Percentiles rank a stretch among this genome's conserved stretches.
Conservation (phyloP, 2,329 filamentous ascomycete species). For the Rutstroemia sp. region DNA sequence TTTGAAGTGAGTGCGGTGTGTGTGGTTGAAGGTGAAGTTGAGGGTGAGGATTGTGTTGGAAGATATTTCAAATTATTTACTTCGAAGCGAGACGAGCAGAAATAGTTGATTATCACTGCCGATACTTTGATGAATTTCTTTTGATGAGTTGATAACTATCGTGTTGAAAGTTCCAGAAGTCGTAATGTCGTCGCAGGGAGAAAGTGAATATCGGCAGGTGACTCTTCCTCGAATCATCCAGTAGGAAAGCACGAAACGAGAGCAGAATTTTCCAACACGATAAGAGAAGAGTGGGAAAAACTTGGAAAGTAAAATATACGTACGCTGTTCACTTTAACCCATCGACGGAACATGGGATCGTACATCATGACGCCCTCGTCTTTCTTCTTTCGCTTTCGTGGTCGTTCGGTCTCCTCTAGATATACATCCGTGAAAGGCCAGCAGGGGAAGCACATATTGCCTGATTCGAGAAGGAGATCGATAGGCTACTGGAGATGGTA, state of each 20-base stretch:
- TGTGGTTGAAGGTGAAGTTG: background rate
- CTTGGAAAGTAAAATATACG: background rate
- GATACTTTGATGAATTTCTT: background rate
- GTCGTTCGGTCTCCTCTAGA: slow-evolving; percentile 20
- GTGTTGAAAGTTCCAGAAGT: too few species aligned
- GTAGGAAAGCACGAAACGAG: too few species aligned
- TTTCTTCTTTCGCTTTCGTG: slow-evolving; percentile 7
- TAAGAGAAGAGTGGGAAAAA: background rate
- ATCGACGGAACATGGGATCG: slow-evolving; percentile 15
- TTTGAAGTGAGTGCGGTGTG: slow-evolving; percentile 19
- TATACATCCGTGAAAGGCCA: slow-evolving; percentile 19
- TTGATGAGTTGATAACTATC: too few species aligned
- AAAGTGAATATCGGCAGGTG: too few species aligned
- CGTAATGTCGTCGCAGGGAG: too few species aligned
- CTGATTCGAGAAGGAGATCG: too few species aligned
- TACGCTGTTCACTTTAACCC: slow-evolving; percentile 13
- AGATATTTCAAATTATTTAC: background rate
- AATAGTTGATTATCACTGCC: too few species aligned
- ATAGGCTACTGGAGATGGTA: too few species aligned
- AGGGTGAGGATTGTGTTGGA: background rate
- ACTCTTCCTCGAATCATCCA: too few species aligned
- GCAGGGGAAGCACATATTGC: slow-evolving; percentile 20
- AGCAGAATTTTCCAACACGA: too few species aligned
- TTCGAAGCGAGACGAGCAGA: too few species aligned
- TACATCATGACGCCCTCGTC: slow-evolving; percentile 10